phyloP scores from a whole-genome alignment of 1,139 yeast species.

The Yamadazyma triangularis region DNA sequence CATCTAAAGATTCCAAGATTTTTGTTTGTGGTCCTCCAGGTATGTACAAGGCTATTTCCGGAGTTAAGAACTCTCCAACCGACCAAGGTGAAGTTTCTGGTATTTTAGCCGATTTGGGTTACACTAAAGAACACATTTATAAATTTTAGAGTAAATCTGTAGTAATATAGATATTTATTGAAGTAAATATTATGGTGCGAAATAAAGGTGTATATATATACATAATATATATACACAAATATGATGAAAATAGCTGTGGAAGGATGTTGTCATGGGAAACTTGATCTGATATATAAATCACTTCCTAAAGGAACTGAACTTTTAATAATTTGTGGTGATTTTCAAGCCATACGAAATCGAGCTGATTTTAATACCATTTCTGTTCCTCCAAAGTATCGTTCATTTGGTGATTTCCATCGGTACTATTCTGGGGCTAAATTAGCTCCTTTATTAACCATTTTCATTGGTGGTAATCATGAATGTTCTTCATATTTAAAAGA shows the following conservation, averaged over 20 bases:
- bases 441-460: slow-evolving; percentile 77
- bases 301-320: slow-evolving; percentile 46
- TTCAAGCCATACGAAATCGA: slow-evolving; percentile 62
- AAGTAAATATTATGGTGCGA: too few species aligned
- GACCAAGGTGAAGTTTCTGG: slow-evolving; percentile 97
- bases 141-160: slow-evolving; percentile 53
- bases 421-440: slow-evolving; percentile 57
- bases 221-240: too few species aligned
- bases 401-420: slow-evolving; percentile 71
- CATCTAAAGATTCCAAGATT: slow-evolving; percentile 61
- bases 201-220: too few species aligned
- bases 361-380: slow-evolving; percentile 66
- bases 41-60: slow-evolving; percentile 50
- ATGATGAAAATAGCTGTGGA: slow-evolving; percentile 81
- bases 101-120: slow-evolving; percentile 82
- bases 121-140: slow-evolving; percentile 80
- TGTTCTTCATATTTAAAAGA: slow-evolving; percentile 74
- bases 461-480: slow-evolving; percentile 96
- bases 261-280: slow-evolving; percentile 93
- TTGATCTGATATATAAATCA: slow-evolving; percentile 52
- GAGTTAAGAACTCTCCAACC: slow-evolving; percentile 75
- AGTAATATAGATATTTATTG: too few species aligned
- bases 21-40: slow-evolving; percentile 92
- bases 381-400: slow-evolving; percentile 51
- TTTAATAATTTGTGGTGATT: slow-evolving; percentile 83